Evolutionary conservation across 139 green algal species (phyloP).

Genomic region (Tetradesmus obliquus): DNA sequence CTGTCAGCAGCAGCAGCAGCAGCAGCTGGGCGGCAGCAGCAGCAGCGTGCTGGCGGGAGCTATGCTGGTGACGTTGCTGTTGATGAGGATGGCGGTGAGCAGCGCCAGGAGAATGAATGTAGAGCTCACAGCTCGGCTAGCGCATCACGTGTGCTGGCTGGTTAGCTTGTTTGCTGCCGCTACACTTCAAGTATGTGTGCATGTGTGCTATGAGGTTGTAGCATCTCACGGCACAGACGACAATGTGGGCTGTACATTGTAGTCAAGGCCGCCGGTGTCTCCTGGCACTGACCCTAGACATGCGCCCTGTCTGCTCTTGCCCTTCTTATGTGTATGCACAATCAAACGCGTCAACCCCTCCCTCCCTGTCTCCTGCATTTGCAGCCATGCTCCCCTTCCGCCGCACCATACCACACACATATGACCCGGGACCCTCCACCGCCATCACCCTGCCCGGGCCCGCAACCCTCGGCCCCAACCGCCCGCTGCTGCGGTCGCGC

Average conservation of each 20-base stretch:
- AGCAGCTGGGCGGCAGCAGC: not conserved
- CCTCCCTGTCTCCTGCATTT: no score
- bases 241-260: no score
- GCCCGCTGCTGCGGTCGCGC: not conserved
- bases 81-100: not conserved
- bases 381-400: not conserved
- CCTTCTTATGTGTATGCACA: no score
- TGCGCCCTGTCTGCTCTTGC: no score
- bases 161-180: not conserved
- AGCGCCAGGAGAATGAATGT: not conserved
- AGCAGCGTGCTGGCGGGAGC: not conserved
- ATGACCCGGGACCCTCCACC: not conserved
- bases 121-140: no score
- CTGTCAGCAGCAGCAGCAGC: slow-evolving; percentile 20
- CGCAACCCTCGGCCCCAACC: not conserved
- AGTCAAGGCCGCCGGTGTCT: not conserved
- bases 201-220: no score
- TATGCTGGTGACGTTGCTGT: not conserved
- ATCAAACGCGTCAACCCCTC: no score
- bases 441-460: not conserved
- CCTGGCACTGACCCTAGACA: not conserved
- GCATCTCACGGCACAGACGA: no score
- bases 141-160: not conserved
- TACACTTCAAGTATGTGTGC: no score
- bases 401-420: not conserved